Evolutionary conservation across 106 monocot species (phyloP), one percentile per base, ranked within the genome.

Genomic region (Vanilla planifolia): DNA sequence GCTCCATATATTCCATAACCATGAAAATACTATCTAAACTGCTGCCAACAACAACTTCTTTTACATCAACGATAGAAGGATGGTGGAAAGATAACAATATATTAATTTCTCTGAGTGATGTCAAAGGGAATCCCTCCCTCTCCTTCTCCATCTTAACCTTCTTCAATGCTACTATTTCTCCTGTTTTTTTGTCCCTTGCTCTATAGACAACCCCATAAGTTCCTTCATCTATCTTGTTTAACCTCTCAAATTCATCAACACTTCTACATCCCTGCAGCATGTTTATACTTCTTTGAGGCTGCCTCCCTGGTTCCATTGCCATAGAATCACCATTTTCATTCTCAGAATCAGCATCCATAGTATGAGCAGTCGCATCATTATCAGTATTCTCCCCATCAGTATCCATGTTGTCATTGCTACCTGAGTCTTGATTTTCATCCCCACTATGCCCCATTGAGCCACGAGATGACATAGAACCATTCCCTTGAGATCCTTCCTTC

Each of bases 1-100:
- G 93, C 11, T 93, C 88, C 93, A 88, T 93, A 65, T 88, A 93
- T 63, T 93, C 93, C 88, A 93, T 93, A 8, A 89, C 93, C 88
- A 93, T 93, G 41, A 88, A 93, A 44, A 88, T 88, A 61, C 79
- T 79, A 79, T 82, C 76, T 10, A 88, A 59, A 7, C 67, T 78
- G 53, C 69, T 73, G 10, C 88, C 93, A 35, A 93, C 68, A 62
- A 89, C 85, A 39, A 93, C 93, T 72, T 93, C 93, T 67, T 93
- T 93, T 27, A 88, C 93, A 62, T 88, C 88, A 2, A 95, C 86
- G 71, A 95, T 90, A 6, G 86, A 86, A n/a, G 77, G 80, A 40
- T 95, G 83, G 29, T 95, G 74, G 48, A 84, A 69, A n/a, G 86
- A 86, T 56, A 90, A 33, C 25, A 95, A 63, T 32, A 95, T 86